Evolutionary conservation across 202 grass and related monocot genomes (phyloP), one percentile per base, ranked within the genome.

Genomic region (Zizania palustris): DNA sequence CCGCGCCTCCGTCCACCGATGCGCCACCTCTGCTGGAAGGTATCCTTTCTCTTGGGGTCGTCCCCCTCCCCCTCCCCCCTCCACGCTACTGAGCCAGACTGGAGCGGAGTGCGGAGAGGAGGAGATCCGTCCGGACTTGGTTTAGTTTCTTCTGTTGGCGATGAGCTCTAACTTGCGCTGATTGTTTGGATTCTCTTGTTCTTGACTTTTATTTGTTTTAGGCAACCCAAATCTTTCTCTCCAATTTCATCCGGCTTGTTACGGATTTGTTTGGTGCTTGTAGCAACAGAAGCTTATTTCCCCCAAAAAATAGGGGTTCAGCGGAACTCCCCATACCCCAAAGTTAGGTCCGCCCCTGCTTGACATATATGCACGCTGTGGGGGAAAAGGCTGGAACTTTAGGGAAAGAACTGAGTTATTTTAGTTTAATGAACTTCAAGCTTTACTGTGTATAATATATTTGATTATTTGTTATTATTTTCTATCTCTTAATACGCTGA

Each of bases 111-210:
- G n/a, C n/a, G n/a, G n/a, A n/a, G n/a, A n/a, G n/a, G n/a, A n/a
- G n/a, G n/a, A 70, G 54, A 80, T 70, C 42, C 43, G 39, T 39
- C 66, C 54, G 77, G 7, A 60, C 16, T 28, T 40, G 42, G 55
- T 70, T 70, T 49, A 50, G 14, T 16, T 50, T 50, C 15, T 16
- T 6, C 6, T n/a, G 48, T 50, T 50, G 48, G 15, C 0, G 4
- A 50, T 15, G 48, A 50, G 14, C 48, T 50, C 48, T n/a, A 2
- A 4, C 14, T 50, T n/a, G n/a, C 16, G 48, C 48, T 50, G 65
- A 70, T 80, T 80, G 58, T 43, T 33, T 22, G 12, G 22, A 42
- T n/a, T 59, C 50, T 69, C 34, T 21, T 39, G 28, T 21, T 15
- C 40, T 60, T 20, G 11, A 43, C 40, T 45, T 40, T 20, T 40